Percentiles rank a stretch among this genome's conserved stretches.
Evolutionary conservation across 306 rosid genomes (phyloP).

Genomic region (Elaeagnus macrophylla): DNA sequence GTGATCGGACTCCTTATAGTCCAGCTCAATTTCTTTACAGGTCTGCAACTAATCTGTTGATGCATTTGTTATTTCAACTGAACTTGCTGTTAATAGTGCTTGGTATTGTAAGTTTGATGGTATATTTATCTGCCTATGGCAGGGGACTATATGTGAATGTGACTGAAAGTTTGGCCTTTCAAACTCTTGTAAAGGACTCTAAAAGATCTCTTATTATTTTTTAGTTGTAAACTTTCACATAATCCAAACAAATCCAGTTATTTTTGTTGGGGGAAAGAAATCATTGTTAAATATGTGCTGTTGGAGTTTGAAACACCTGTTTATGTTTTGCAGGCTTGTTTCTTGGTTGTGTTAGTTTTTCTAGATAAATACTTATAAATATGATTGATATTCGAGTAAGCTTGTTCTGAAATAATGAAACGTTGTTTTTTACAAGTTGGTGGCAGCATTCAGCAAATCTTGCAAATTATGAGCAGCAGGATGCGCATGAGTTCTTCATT

Average conservation of each 20-base stretch:
- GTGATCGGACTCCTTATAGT: slow-evolving; percentile 33
- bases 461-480: slow-evolving; percentile 91
- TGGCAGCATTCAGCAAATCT: slow-evolving; percentile 94
- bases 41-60: slow-evolving; percentile 28
- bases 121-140: slow-evolving; percentile 9
- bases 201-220: background rate
- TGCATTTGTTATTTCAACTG: slow-evolving; percentile 13
- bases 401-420: slow-evolving; percentile 36
- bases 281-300: slow-evolving; percentile 5
- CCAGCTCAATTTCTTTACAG: slow-evolving; percentile 46
- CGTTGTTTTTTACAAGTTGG: slow-evolving; percentile 48
- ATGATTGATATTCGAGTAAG: slow-evolving; percentile 16
- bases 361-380: background rate
- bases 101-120: slow-evolving; percentile 7
- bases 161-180: slow-evolving; percentile 3
- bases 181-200: slow-evolving; percentile 3
- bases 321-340: background rate
- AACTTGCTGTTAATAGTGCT: slow-evolving; percentile 14
- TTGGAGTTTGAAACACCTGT: background rate
- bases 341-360: background rate
- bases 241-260: slow-evolving; percentile 10
- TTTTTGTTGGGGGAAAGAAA: slow-evolving; percentile 8
- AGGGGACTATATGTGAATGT: background rate
- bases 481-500: slow-evolving; percentile 95
- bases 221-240: slow-evolving; percentile 18